These are phyloP conservation scores for Voacanga thouarsii DNA, from an alignment of 257 asterid genomes.

Conservation along the genomic window DNA sequence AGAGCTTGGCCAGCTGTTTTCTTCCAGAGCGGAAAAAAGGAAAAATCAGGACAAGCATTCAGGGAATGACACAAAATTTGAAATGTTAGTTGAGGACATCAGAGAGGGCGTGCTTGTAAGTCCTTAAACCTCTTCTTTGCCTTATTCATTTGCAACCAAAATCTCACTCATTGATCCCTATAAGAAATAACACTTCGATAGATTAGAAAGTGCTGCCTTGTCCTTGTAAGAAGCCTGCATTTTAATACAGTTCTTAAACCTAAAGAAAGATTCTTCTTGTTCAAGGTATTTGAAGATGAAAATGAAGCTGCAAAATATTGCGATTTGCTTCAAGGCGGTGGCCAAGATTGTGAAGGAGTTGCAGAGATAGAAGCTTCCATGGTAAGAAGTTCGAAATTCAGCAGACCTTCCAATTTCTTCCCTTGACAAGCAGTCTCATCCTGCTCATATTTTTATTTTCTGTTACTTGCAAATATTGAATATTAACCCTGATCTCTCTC, in stretches of 20 bases:
- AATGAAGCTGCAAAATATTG: conserved; percentile 87
- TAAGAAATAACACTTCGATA: neutral
- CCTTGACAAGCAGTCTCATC: neutral
- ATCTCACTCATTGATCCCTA: neutral
- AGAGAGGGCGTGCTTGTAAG: conserved; percentile 91
- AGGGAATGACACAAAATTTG: conserved; percentile 56
- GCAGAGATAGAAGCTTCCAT: conserved; percentile 97
- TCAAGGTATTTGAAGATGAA: conserved; percentile 87
- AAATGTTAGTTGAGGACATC: conserved; percentile 91
- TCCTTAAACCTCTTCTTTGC: conserved; percentile 2
- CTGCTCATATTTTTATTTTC: neutral
- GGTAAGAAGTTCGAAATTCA: conserved; percentile 41
- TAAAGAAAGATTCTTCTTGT: neutral
- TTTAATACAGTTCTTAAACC: neutral
- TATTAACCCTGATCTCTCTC: conserved; percentile 11
- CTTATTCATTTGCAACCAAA: neutral
- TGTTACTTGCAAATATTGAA: neutral
- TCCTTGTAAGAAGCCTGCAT: neutral
- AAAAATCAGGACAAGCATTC: conserved; percentile 59
- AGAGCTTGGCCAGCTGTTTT: conserved; percentile 78
- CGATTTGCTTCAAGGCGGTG: conserved; percentile 93
- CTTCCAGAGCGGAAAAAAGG: conserved; percentile 64
- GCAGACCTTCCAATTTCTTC: neutral
- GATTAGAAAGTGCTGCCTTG: neutral
- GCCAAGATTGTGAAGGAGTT: conserved; percentile 81